Evolutionary conservation across 768 basidiomycete species (phyloP).

Genomic region (Tulasnella sp.): DNA sequence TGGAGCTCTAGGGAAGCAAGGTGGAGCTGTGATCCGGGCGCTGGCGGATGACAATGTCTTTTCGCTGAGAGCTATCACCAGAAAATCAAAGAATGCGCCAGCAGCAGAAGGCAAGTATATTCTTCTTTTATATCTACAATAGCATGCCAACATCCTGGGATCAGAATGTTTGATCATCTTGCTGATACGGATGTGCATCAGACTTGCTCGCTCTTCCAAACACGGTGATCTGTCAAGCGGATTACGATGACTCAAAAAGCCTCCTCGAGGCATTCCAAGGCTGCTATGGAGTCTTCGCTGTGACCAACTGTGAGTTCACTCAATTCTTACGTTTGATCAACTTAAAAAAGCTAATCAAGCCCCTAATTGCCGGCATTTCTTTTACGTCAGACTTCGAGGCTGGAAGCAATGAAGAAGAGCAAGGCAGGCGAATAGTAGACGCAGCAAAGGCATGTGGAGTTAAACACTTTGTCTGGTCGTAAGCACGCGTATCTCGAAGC

Average conservation of each 20-base stretch:
- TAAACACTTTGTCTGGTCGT: conserved; percentile 18
- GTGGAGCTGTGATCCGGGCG: conserved; percentile 22
- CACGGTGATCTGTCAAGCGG: too few relatives aligned
- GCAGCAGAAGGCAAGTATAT: too few relatives aligned
- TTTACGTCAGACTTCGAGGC: neutral
- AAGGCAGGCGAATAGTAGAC: conserved; percentile 19
- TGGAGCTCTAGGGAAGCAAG: conserved; percentile 31
- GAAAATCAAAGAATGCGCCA: too few relatives aligned
- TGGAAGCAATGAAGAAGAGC: conserved; percentile 14
- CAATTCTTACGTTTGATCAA: neutral
- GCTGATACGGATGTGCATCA: neutral
- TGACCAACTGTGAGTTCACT: conserved; percentile 15
- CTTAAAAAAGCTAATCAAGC: neutral
- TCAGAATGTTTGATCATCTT: neutral
- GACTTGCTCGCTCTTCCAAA: neutral
- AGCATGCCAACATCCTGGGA: too few relatives aligned
- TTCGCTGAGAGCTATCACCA: too few relatives aligned
- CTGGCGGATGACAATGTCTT: too few relatives aligned
- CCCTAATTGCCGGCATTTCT: too few relatives aligned
- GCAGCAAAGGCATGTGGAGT: conserved; percentile 16
- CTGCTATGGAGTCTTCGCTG: conserved; percentile 17
- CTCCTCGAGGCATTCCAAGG: conserved; percentile 11
- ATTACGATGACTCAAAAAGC: conserved; percentile 9
- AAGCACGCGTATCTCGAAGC: too few relatives aligned
- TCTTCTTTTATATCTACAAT: too few relatives aligned